Percentiles rank a stretch among this genome's conserved stretches.
phyloP scores from a whole-genome alignment of 208 protist genomes.

The Crithidia thermophila region DNA sequence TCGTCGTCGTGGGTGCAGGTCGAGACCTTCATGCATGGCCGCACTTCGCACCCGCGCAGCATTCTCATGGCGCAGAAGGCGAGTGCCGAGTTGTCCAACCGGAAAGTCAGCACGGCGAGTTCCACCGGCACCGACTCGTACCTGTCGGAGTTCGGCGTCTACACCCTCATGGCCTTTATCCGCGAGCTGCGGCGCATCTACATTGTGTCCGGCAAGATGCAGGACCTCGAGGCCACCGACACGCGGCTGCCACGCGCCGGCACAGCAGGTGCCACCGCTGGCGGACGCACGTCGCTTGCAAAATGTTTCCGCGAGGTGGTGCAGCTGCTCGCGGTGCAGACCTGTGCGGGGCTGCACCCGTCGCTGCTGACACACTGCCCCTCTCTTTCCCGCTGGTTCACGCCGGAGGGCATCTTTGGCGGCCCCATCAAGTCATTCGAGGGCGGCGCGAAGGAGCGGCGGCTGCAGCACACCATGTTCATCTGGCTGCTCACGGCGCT shows the following conservation, averaged over 20 bases:
- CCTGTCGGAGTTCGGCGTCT: constrained; percentile 38
- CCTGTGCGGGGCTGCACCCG: constrained; percentile 64
- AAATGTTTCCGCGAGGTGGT: constrained; percentile 52
- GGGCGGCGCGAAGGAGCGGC: constrained; percentile 11
- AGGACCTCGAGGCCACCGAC: background rate
- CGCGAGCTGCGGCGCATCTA: constrained; percentile 54
- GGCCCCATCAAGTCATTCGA: constrained; percentile 3
- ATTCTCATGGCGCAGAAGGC: constrained; percentile 15
- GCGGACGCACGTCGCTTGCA: background rate
- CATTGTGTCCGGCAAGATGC: constrained; percentile 15
- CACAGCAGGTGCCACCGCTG: background rate
- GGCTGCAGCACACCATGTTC: constrained; percentile 27
- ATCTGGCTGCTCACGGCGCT: constrained; percentile 29
- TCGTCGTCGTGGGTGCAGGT: constrained; percentile 33
- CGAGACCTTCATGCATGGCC: constrained; percentile 19
- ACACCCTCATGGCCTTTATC: constrained; percentile 56
- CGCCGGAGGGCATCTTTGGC: constrained; percentile 26
- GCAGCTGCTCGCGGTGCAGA: constrained; percentile 51
- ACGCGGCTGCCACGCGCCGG: background rate
- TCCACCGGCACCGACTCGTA: background rate
- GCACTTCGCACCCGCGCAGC: constrained; percentile 4
- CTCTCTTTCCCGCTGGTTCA: constrained; percentile 34
- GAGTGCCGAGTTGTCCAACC: background rate
- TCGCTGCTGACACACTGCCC: constrained; percentile 66
- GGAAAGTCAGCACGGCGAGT: background rate